Evolutionary conservation across 2,329 filamentous ascomycete species (phyloP).

Genomic region (Aureobasidium pullulans): DNA sequence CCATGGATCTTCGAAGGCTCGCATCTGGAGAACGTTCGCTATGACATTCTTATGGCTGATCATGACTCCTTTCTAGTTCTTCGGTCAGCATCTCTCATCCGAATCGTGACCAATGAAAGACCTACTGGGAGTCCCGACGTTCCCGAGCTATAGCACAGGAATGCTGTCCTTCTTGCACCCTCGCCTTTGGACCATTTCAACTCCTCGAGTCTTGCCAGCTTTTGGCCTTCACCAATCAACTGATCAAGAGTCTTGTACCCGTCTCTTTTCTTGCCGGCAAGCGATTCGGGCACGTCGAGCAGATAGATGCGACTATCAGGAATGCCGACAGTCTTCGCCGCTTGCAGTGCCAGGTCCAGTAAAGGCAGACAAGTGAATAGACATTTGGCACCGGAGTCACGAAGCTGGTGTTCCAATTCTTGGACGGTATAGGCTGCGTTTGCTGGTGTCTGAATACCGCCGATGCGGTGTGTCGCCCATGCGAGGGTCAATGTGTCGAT

Average conservation of each 20-base stretch:
- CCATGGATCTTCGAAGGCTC: slow-evolving; percentile 40
- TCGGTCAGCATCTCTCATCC: slow-evolving; percentile 3
- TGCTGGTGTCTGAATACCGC: slow-evolving; percentile 66
- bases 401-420: slow-evolving; percentile 66
- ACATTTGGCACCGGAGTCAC: slow-evolving; percentile 59
- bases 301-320: slow-evolving; percentile 60
- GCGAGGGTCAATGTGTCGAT: slow-evolving; percentile 68
- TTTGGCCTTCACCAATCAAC: slow-evolving; percentile 54
- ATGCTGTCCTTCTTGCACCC: slow-evolving; percentile 61
- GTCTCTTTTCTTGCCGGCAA: slow-evolving; percentile 41
- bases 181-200: slow-evolving; percentile 58
- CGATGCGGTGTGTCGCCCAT: slow-evolving; percentile 67
- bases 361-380: slow-evolving; percentile 66
- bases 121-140: slow-evolving; percentile 69
- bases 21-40: slow-evolving; percentile 62
- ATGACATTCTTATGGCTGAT: slow-evolving; percentile 75
- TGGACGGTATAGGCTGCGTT: slow-evolving; percentile 65
- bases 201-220: slow-evolving; percentile 43
- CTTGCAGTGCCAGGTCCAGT: slow-evolving; percentile 56
- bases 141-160: slow-evolving; percentile 72
- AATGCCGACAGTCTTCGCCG: slow-evolving; percentile 56
- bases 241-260: slow-evolving; percentile 60
- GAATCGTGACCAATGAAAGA: background rate
- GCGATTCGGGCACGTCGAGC: slow-evolving; percentile 55
- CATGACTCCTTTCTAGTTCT: slow-evolving; percentile 67